phyloP scores from a whole-genome alignment of 345 rosid genomes.

The Eucalyptus dawsonii region DNA sequence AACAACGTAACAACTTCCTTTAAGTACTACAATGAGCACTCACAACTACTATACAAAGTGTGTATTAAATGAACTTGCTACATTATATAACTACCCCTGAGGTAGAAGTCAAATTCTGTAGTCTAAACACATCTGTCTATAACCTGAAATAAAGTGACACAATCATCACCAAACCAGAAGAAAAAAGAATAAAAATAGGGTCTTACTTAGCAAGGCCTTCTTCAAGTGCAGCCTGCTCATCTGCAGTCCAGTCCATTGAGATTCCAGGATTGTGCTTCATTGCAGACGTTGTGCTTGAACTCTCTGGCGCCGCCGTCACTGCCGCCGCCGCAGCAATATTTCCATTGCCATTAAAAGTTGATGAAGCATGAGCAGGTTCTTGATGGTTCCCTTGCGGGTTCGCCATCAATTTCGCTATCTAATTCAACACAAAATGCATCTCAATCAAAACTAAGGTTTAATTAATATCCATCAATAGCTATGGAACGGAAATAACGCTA shows the following conservation, averaged over 20 bases:
- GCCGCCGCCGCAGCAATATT: neutral
- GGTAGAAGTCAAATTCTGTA: neutral
- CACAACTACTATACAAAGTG: neutral
- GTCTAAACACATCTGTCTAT: neutral
- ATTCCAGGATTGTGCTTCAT: constrained; percentile 60
- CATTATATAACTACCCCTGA: neutral
- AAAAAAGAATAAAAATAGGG: neutral
- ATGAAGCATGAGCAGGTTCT: constrained; percentile 13
- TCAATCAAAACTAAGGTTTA: neutral
- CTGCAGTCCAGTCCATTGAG: constrained; percentile 38
- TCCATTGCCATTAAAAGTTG: constrained; percentile 19
- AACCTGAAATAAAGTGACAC: neutral
- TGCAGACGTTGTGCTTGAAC: constrained; percentile 6
- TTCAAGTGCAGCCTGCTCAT: constrained; percentile 47
- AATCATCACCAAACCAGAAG: neutral
- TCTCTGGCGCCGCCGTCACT: neutral
- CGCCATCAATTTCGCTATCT: constrained; percentile 18
- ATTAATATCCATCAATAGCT: neutral
- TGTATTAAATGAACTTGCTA: neutral
- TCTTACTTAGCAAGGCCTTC: constrained; percentile 32
- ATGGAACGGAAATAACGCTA: neutral
- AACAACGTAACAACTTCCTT: neutral
- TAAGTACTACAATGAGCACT: neutral
- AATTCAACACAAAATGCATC: neutral
- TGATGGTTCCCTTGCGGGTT: constrained; percentile 44